Evolutionary conservation across 2,329 filamentous ascomycete species (phyloP).

Genomic region (Colletotrichum sp.): DNA sequence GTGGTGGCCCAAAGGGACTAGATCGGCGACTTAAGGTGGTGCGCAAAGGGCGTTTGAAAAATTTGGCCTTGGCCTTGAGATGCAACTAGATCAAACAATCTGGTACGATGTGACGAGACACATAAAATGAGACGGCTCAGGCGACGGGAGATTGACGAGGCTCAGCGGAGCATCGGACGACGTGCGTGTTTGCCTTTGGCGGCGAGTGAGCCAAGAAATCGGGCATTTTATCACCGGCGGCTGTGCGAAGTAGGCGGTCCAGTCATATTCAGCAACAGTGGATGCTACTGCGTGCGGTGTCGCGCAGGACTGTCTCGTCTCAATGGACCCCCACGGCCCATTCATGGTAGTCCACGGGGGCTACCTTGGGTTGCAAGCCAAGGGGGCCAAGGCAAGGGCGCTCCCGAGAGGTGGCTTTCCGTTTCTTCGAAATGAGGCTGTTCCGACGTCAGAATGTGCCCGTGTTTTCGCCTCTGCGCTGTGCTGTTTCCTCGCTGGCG

Average conservation of each 20-base stretch:
- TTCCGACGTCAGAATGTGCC: conserved; percentile 10
- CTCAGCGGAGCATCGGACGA: not conserved
- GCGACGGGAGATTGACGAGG: not conserved
- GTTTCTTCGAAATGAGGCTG: not conserved
- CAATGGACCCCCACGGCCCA: not conserved
- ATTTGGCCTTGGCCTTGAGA: not conserved
- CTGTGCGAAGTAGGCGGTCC: not conserved
- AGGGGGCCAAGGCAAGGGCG: not conserved
- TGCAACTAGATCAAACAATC: not conserved
- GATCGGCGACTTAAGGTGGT: not conserved
- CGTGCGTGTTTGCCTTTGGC: not conserved
- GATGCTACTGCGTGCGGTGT: not conserved
- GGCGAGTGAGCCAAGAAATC: not conserved
- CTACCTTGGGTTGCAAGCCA: not conserved
- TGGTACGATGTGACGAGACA: not conserved
- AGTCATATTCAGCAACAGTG: not conserved
- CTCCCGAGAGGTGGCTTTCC: not conserved
- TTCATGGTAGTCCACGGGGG: not conserved
- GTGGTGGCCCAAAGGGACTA: no score
- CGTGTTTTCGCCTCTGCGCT: not conserved
- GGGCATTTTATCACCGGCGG: not conserved
- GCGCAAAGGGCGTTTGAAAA: not conserved
- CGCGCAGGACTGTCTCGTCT: not conserved
- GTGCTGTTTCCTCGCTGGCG: not conserved
- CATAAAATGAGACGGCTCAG: not conserved